phyloP scores from a whole-genome alignment of 2,329 filamentous ascomycete genomes.

The Colletotrichum costaricense region DNA sequence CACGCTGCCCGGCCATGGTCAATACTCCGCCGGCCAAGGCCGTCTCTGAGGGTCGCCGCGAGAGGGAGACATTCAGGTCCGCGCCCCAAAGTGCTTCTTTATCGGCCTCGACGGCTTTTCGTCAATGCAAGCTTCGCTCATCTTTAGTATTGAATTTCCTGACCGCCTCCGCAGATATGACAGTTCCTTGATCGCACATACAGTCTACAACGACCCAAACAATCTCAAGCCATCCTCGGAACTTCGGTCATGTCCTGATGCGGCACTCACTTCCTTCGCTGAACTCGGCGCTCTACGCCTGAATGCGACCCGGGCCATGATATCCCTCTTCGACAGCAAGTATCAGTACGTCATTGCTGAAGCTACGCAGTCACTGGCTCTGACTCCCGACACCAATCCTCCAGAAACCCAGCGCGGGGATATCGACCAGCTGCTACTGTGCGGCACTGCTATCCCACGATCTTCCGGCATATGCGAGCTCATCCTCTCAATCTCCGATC shows the following conservation, averaged over 20 bases:
- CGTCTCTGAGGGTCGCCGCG: conserved; percentile 40
- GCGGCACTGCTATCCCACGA: conserved; percentile 44
- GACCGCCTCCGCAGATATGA: conserved; percentile 28
- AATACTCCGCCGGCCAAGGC: background rate
- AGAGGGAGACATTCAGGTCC: conserved; percentile 45
- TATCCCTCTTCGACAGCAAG: conserved; percentile 63
- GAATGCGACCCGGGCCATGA: conserved; percentile 50
- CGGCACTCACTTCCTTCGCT: conserved; percentile 59
- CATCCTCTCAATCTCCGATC: conserved; percentile 35
- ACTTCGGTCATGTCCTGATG: conserved; percentile 45
- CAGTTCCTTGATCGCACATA: conserved; percentile 5
- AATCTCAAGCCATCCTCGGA: conserved; percentile 37
- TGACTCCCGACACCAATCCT: conserved; percentile 45
- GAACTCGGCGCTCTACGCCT: conserved; percentile 59
- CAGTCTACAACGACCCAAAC: conserved; percentile 38
- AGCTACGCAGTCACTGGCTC: conserved; percentile 53
- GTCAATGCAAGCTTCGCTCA: background rate
- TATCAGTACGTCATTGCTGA: conserved; percentile 64
- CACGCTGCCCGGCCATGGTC: background rate
- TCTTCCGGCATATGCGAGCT: conserved; percentile 43
- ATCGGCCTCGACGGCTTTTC: background rate
- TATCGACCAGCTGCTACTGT: conserved; percentile 37
- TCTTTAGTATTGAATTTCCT: background rate
- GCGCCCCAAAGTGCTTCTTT: background rate
- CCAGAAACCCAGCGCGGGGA: background rate